Percentiles rank a stretch among this genome's conserved stretches.
Evolutionary conservation across 2,329 filamentous ascomycete species (phyloP).

Genomic region (Fusarium tanahbumbuense): DNA sequence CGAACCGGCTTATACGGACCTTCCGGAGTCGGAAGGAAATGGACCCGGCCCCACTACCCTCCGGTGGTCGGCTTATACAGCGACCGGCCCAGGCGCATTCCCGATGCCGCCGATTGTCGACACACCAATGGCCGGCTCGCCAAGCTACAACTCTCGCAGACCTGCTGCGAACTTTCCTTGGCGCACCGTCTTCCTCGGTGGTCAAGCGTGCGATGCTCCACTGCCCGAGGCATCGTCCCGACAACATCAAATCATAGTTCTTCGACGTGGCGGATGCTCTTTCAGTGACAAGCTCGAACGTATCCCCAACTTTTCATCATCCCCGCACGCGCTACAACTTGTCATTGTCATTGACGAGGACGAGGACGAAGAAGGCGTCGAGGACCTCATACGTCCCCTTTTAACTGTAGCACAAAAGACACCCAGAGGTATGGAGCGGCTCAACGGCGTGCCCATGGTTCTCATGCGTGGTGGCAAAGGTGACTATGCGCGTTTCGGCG

Average conservation of each 20-base stretch:
- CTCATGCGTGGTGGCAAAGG: conserved; percentile 79
- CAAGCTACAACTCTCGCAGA: conserved; percentile 55
- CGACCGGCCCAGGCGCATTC: conserved; percentile 69
- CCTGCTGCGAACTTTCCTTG: conserved; percentile 68
- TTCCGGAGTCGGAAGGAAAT: conserved; percentile 47
- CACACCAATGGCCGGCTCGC: conserved; percentile 58
- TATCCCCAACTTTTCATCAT: conserved; percentile 81
- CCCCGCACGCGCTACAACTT: conserved; percentile 74
- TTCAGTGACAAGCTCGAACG: conserved; percentile 86
- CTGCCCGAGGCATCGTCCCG: conserved; percentile 64
- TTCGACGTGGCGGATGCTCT: conserved; percentile 84
- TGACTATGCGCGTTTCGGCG: conserved; percentile 69
- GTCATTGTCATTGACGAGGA: conserved; percentile 79
- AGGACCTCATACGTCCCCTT: conserved; percentile 67
- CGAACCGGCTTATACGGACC: conserved; percentile 49
- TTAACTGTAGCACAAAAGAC: conserved; percentile 81
- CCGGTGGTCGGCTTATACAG: conserved; percentile 65
- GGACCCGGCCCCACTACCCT: conserved; percentile 56
- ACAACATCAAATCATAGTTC: conserved; percentile 80
- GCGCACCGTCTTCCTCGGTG: conserved; percentile 77
- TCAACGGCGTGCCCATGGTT: conserved; percentile 82
- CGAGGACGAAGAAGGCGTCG: conserved; percentile 44
- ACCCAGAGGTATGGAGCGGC: conserved; percentile 73
- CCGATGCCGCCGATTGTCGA: conserved; percentile 75
- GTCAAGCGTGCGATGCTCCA: conserved; percentile 71